Evolutionary conservation across 179 eudicot species (phyloP).

Genomic region (Pouteria campechiana): DNA sequence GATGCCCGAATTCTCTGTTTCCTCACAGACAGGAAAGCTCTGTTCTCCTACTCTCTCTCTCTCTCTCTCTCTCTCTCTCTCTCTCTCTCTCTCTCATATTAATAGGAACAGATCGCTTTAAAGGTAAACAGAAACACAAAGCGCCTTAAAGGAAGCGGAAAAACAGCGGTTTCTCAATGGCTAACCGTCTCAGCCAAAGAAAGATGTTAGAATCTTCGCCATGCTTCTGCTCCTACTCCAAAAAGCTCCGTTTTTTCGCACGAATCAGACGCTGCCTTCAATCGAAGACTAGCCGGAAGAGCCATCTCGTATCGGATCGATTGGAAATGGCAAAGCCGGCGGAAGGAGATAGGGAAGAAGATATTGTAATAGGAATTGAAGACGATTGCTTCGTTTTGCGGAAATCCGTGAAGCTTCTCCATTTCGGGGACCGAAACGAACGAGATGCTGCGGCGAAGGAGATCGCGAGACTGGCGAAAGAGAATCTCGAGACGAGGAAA

Average conservation of each 20-base stretch:
- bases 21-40: no score
- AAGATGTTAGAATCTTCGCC: slow-evolving; percentile 15
- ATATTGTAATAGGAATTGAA: neutral
- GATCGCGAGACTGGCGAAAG: slow-evolving; percentile 33
- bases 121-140: no score
- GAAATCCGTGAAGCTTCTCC: slow-evolving; percentile 56
- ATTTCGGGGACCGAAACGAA: slow-evolving; percentile 64
- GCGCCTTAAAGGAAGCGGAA: no score
- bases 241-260: slow-evolving; percentile 15
- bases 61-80: no score
- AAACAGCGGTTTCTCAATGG: no score
- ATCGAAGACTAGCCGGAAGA: neutral
- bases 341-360: slow-evolving; percentile 3
- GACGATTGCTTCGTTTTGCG: slow-evolving; percentile 19
- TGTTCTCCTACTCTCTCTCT: no score
- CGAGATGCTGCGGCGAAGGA: slow-evolving; percentile 44
- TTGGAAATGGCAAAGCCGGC: neutral
- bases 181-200: no score
- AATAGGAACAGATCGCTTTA: no score
- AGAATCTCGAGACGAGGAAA: slow-evolving; percentile 23
- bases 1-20: no score
- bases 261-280: slow-evolving; percentile 19
- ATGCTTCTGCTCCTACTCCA: slow-evolving; percentile 9
- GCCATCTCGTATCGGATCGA: slow-evolving; percentile 1
- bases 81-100: no score